Conservation (phyloP, 148 eudicot genomes). For the Pouteria glomerata region DNA sequence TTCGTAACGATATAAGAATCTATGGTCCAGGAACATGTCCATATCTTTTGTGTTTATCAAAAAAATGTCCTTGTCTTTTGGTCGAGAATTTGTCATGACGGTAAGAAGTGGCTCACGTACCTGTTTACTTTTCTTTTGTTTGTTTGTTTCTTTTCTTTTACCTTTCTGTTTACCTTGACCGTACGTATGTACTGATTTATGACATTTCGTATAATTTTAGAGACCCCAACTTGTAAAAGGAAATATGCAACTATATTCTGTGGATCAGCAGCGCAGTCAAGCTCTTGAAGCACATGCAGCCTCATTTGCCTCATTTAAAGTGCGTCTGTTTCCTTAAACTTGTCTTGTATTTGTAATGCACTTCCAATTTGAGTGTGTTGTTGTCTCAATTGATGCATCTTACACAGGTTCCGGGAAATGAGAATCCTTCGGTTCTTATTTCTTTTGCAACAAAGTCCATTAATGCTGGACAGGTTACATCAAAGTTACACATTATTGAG, state of each 20-base stretch:
- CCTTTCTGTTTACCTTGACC: not conserved
- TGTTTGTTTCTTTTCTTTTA: not conserved
- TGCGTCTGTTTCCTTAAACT: slow-evolving; percentile 20
- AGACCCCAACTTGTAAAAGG: slow-evolving; percentile 98
- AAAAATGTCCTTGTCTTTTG: too few species aligned
- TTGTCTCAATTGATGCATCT: slow-evolving; percentile 4
- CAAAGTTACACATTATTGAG: slow-evolving; percentile 93
- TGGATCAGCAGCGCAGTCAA: slow-evolving; percentile 98
- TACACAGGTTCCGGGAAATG: slow-evolving; percentile 81
- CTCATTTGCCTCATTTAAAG: slow-evolving; percentile 80
- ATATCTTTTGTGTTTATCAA: too few species aligned
- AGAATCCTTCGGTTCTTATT: slow-evolving; percentile 78
- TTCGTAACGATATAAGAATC: too few species aligned
- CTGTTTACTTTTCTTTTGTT: not conserved
- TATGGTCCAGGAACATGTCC: not conserved
- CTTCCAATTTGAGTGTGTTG: not conserved
- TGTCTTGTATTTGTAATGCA: slow-evolving; percentile 1
- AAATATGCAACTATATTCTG: slow-evolving; percentile 90
- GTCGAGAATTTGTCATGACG: too few species aligned
- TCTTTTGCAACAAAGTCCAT: slow-evolving; percentile 83
- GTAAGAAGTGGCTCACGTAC: not conserved
- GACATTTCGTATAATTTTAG: slow-evolving; percentile 22
- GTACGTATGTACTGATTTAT: not conserved
- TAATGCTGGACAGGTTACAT: slow-evolving; percentile 86
- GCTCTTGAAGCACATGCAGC: slow-evolving; percentile 99